phyloP scores from a whole-genome alignment of 768 basidiomycete genomes.

The Hemileccinum rubropunctum region DNA sequence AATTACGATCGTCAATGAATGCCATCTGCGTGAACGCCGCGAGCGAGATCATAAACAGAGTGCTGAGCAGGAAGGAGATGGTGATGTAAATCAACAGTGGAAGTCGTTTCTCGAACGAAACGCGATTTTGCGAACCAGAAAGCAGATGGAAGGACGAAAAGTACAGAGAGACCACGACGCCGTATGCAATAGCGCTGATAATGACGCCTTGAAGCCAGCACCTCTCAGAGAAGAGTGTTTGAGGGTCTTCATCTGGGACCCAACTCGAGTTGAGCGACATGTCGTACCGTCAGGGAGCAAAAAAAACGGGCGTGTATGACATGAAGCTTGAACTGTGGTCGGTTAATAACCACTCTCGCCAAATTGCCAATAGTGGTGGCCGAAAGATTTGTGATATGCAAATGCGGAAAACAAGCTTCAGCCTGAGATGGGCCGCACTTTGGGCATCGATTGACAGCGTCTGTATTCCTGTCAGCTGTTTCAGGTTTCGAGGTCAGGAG shows the following conservation, averaged over 20 bases:
- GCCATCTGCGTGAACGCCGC: constrained; percentile 25
- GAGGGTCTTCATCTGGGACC: constrained; percentile 12
- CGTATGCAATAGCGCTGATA: constrained; percentile 11
- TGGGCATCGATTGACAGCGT: too few relatives aligned
- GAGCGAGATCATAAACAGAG: constrained; percentile 15
- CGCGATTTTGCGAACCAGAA: too few relatives aligned
- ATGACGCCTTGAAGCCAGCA: constrained; percentile 3
- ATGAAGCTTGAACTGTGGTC: too few relatives aligned
- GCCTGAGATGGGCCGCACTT: too few relatives aligned
- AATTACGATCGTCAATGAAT: constrained; percentile 33
- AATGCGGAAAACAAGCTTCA: too few relatives aligned
- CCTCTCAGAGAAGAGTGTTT: background rate
- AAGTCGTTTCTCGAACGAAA: background rate
- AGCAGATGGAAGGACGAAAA: constrained; percentile 10
- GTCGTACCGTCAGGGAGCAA: background rate
- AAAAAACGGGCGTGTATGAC: too few relatives aligned
- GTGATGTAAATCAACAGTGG: constrained; percentile 8
- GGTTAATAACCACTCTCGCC: too few relatives aligned
- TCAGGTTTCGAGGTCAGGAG: too few relatives aligned
- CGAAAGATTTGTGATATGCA: too few relatives aligned
- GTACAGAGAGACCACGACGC: constrained; percentile 4
- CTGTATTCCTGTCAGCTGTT: too few relatives aligned
- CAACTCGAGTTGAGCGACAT: constrained; percentile 20
- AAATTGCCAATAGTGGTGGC: too few relatives aligned
- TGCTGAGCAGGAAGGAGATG: constrained; percentile 6